phyloP scores from a whole-genome alignment of 306 rosid genomes.

The Vigna unguiculata region DNA sequence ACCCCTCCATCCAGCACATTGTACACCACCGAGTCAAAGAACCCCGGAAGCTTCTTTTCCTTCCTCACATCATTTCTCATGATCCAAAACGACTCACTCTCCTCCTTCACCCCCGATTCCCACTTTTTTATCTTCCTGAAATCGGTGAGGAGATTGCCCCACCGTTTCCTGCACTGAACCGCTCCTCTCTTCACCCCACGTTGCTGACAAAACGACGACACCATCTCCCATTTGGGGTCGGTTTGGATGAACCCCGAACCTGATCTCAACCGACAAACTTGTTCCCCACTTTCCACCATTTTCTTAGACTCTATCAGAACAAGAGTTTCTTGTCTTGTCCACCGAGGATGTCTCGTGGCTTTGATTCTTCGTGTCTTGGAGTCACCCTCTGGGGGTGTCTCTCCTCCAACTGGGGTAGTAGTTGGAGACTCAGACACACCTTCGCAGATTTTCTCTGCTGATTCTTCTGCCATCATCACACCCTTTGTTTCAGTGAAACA shows the following conservation, averaged over 20 bases:
- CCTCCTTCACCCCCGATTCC: slow-evolving; percentile 43
- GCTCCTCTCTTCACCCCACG: slow-evolving; percentile 60
- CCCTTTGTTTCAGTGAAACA: slow-evolving; percentile 5
- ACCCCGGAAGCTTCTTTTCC: slow-evolving; percentile 56
- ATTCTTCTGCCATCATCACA: slow-evolving; percentile 45
- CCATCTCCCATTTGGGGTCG: slow-evolving; percentile 58
- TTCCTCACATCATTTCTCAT: slow-evolving; percentile 56
- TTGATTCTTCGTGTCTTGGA: slow-evolving; percentile 40
- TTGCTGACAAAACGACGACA: slow-evolving; percentile 52
- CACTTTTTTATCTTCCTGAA: slow-evolving; percentile 63
- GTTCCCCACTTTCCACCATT: slow-evolving; percentile 51
- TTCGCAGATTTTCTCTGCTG: slow-evolving; percentile 48
- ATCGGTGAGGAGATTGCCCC: slow-evolving; percentile 62
- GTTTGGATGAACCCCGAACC: slow-evolving; percentile 32
- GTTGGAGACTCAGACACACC: slow-evolving; percentile 39
- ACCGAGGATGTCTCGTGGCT: slow-evolving; percentile 60
- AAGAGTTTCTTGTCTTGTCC: slow-evolving; percentile 60
- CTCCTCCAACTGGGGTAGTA: slow-evolving; percentile 33
- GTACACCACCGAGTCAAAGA: slow-evolving; percentile 55
- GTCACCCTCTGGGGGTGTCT: slow-evolving; percentile 25
- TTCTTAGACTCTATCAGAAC: slow-evolving; percentile 61
- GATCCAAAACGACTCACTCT: slow-evolving; percentile 56
- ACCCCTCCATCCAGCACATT: slow-evolving; percentile 53
- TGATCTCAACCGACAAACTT: slow-evolving; percentile 29
- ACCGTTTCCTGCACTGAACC: slow-evolving; percentile 60